phyloP scores from a whole-genome alignment of 768 basidiomycete genomes.

The Tricholoma hemisulphureum region DNA sequence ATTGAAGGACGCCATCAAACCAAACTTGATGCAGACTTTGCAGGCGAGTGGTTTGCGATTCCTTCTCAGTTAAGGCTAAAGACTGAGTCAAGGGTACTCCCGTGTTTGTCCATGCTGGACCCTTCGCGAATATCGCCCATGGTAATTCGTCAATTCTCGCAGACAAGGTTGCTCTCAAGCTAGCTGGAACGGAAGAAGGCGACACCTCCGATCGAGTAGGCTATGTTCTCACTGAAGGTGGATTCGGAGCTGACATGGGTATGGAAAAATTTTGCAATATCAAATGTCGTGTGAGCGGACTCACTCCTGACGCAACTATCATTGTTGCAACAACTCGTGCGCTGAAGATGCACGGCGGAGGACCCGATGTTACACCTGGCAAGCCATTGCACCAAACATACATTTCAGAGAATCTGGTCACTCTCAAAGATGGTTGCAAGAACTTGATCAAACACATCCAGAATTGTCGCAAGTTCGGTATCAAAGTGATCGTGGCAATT shows the following conservation, averaged over 20 bases:
- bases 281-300: slow-evolving; percentile 92
- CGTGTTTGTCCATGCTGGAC: slow-evolving; percentile 98
- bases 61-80: neutral
- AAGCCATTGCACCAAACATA: slow-evolving; percentile 93
- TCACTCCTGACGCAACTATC: slow-evolving; percentile 90
- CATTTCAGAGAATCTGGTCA: slow-evolving; percentile 88
- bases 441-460: slow-evolving; percentile 93
- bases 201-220: slow-evolving; percentile 79
- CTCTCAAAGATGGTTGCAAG: slow-evolving; percentile 86
- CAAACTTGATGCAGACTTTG: slow-evolving; percentile 97
- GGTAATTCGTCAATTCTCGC: slow-evolving; percentile 98
- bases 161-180: slow-evolving; percentile 94
- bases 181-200: slow-evolving; percentile 92
- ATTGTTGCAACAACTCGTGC: slow-evolving; percentile 98
- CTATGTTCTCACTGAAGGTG: slow-evolving; percentile 97
- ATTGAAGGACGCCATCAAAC: slow-evolving; percentile 99
- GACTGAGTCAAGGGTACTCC: slow-evolving; percentile 71
- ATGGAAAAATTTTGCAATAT: slow-evolving; percentile 99
- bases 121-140: slow-evolving; percentile 99
- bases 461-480: slow-evolving; percentile 91
- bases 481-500: slow-evolving; percentile 95
- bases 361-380: slow-evolving; percentile 93
- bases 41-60: slow-evolving; percentile 45
- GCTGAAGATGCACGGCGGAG: slow-evolving; percentile 99
- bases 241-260: slow-evolving; percentile 98